Evolutionary conservation across 2,329 filamentous ascomycete species (phyloP).

Genomic region (Colletotrichum costaricense): DNA sequence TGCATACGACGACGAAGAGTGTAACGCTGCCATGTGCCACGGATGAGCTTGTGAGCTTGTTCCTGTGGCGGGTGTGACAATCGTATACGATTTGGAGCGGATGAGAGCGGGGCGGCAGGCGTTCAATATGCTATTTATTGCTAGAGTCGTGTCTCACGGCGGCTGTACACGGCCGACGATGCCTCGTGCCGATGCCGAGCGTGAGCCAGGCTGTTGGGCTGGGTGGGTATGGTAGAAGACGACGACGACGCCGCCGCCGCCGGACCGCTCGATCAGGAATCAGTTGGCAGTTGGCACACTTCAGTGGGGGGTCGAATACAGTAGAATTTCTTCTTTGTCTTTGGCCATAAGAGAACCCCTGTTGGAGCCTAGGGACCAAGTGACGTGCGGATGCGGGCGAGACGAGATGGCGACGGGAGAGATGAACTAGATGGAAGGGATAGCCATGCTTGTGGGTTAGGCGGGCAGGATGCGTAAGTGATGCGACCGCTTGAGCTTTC

Average conservation of each 20-base stretch:
- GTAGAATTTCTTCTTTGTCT: background rate
- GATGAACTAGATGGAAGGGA: constrained; percentile 19
- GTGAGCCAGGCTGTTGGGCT: constrained; percentile 21
- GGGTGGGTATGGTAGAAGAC: background rate
- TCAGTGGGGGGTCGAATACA: too few species aligned
- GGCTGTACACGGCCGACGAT: constrained; percentile 4
- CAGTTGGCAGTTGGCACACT: background rate
- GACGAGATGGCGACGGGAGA: constrained; percentile 12
- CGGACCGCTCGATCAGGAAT: background rate
- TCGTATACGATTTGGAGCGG: background rate
- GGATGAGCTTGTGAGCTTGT: constrained; percentile 10
- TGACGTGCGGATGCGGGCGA: constrained; percentile 11
- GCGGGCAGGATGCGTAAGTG: constrained; percentile 1
- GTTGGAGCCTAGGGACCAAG: constrained; percentile 4
- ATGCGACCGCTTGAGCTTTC: background rate
- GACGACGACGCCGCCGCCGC: too few species aligned
- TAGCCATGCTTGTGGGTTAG: background rate
- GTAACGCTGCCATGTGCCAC: constrained; percentile 26
- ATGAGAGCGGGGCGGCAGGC: background rate
- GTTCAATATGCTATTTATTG: background rate
- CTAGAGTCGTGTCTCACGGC: constrained; percentile 3
- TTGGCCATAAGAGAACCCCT: background rate
- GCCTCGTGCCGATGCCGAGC: constrained; percentile 1
- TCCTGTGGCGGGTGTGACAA: constrained; percentile 12
- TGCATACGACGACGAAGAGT: background rate